These are phyloP conservation scores for Colletotrichum tropicicola DNA, from an alignment of 2,329 filamentous ascomycete species.

Conservation along the genomic window DNA sequence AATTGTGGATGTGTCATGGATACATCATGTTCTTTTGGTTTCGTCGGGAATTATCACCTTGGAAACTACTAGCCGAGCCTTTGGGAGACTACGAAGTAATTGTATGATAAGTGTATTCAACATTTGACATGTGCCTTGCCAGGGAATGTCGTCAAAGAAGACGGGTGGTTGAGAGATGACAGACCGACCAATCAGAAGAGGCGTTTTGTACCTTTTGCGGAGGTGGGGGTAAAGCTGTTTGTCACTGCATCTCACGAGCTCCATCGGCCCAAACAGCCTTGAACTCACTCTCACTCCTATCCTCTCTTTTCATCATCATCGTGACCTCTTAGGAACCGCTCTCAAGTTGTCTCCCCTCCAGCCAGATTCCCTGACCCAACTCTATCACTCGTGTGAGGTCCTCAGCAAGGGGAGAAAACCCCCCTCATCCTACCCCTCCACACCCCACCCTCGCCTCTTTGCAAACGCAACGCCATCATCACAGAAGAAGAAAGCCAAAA, in stretches of 20 bases:
- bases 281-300: background rate
- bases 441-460: background rate
- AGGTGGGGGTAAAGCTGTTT: background rate
- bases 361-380: too few relatives aligned
- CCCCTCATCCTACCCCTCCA: background rate
- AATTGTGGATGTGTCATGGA: too few relatives aligned
- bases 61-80: too few relatives aligned
- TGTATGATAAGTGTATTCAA: background rate
- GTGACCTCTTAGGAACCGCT: background rate
- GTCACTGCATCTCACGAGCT: background rate
- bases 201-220: background rate
- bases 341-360: too few relatives aligned
- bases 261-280: background rate
- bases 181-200: slow-evolving; percentile 3
- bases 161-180: background rate
- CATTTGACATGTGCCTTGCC: background rate
- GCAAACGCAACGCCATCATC: too few relatives aligned
- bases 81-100: too few relatives aligned
- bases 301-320: fast-evolving
- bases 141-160: background rate
- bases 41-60: too few relatives aligned
- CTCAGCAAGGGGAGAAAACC: too few relatives aligned
- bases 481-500: too few relatives aligned
- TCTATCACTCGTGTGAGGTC: too few relatives aligned
- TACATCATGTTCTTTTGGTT: too few relatives aligned